Evolutionary conservation across 495 filamentous ascomycete species (phyloP).

Genomic region (Alectoria sarmentosa): DNA sequence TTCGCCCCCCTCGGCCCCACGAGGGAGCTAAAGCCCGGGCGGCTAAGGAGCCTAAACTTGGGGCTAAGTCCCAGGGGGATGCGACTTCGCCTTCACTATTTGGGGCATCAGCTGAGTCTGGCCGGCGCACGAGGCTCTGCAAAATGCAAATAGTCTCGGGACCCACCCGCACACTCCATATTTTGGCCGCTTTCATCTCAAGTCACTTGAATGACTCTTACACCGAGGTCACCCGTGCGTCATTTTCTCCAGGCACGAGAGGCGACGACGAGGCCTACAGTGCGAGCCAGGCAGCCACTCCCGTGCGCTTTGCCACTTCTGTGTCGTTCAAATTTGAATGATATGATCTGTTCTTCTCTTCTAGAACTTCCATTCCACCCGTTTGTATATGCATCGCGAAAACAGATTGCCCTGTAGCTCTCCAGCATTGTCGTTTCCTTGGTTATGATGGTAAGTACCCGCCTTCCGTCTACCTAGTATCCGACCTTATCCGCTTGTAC

Average conservation of each 20-base stretch:
- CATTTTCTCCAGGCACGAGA: slow-evolving; percentile 18
- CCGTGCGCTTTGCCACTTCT: not conserved
- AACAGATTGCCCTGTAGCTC: not conserved
- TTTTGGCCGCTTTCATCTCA: not conserved
- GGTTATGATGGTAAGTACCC: slow-evolving; percentile 20
- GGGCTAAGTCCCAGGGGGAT: not conserved
- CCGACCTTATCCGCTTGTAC: not conserved
- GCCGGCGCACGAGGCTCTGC: slow-evolving; percentile 17
- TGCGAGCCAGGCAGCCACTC: slow-evolving; percentile 5
- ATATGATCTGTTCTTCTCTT: not conserved
- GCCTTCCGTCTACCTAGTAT: not conserved
- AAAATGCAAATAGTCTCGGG: slow-evolving; percentile 12
- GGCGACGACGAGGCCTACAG: not conserved
- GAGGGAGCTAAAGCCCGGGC: not conserved
- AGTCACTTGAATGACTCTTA: slow-evolving; percentile 9
- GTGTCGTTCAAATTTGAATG: not conserved
- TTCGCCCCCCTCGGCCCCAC: no score
- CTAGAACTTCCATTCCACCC: not conserved
- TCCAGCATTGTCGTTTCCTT: not conserved
- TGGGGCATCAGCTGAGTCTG: slow-evolving; percentile 10
- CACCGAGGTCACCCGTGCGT: not conserved
- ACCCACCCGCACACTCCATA: not conserved
- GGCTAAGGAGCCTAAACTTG: slow-evolving; percentile 4
- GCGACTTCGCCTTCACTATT: not conserved
- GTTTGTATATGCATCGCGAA: slow-evolving; percentile 9